These are phyloP conservation scores for Xylaria intraflava DNA, from an alignment of 495 filamentous ascomycete species.

Conservation along the genomic window DNA sequence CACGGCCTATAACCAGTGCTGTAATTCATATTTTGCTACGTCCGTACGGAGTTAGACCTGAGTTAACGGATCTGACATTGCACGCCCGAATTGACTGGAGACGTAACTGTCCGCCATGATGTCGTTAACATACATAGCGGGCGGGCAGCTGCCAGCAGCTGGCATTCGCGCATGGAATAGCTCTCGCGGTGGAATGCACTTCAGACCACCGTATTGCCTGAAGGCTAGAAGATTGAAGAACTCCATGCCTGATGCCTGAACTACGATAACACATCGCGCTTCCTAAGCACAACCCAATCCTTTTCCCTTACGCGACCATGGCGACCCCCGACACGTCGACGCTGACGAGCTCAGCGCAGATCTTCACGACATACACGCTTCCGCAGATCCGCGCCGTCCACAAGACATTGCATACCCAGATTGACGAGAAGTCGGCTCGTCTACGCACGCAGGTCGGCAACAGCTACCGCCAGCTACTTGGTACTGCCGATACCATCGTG, in stretches of 20 bases:
- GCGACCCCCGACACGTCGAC: conserved; percentile 37
- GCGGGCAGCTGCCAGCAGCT: not conserved
- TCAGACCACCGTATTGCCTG: too few relatives aligned
- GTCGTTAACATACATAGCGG: too few relatives aligned
- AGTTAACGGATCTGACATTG: too few relatives aligned
- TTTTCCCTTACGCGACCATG: conserved; percentile 16
- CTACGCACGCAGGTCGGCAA: conserved; percentile 88
- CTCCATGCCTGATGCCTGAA: not conserved
- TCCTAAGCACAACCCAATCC: not conserved
- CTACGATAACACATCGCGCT: not conserved
- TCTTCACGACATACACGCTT: conserved; percentile 65
- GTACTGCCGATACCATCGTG: conserved; percentile 87
- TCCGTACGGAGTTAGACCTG: too few relatives aligned
- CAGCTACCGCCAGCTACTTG: conserved; percentile 85
- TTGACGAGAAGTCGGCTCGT: conserved; percentile 78
- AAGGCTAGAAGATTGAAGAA: too few relatives aligned
- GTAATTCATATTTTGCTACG: too few relatives aligned
- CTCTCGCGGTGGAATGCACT: too few relatives aligned
- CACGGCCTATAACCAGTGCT: too few relatives aligned
- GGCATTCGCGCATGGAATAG: too few relatives aligned
- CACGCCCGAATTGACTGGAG: too few relatives aligned
- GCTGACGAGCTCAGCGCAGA: conserved; percentile 60
- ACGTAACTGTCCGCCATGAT: too few relatives aligned
- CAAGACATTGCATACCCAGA: conserved; percentile 44
- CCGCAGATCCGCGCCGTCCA: conserved; percentile 59